Evolutionary conservation across 495 filamentous ascomycete species (phyloP).

Genomic region (Lasiosphaeria hispida): DNA sequence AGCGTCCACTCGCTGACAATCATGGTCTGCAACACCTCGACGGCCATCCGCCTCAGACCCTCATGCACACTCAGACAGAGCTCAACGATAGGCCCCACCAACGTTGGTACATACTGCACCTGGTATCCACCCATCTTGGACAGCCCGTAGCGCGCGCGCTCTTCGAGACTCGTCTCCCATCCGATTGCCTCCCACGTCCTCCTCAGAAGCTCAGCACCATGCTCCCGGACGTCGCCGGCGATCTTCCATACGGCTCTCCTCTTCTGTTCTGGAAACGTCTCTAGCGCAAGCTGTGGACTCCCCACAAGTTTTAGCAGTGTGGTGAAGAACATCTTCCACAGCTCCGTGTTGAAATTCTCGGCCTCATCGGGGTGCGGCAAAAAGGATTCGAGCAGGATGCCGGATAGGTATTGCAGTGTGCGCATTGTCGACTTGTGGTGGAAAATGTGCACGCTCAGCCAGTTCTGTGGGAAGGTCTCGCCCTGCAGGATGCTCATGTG

Average conservation of each 20-base stretch:
- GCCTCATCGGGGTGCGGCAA: conserved; percentile 89
- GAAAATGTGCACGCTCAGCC: conserved; percentile 92
- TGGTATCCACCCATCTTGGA: conserved; percentile 92
- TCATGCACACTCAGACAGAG: conserved; percentile 95
- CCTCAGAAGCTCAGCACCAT: conserved; percentile 80
- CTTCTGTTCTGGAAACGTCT: conserved; percentile 97
- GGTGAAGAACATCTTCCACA: conserved; percentile 92
- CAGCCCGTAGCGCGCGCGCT: conserved; percentile 67
- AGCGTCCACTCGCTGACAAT: conserved; percentile 98
- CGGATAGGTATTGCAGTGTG: conserved; percentile 77
- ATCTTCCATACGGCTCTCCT: conserved; percentile 97
- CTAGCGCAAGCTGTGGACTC: conserved; percentile 82
- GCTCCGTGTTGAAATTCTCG: conserved; percentile 84
- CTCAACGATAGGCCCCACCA: conserved; percentile 89
- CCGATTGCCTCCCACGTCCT: conserved; percentile 94
- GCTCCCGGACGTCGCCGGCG: conserved; percentile 90
- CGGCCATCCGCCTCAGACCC: conserved; percentile 81
- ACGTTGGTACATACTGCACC: conserved; percentile 92
- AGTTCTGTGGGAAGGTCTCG: conserved; percentile 83
- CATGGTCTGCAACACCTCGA: conserved; percentile 94
- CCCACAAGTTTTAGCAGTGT: conserved; percentile 86
- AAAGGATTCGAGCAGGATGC: conserved; percentile 72
- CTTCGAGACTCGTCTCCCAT: conserved; percentile 85
- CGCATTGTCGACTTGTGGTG: conserved; percentile 91
- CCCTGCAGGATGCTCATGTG: conserved; percentile 86